Conservation (phyloP, 2,329 filamentous ascomycete genomes). For the Calonectria honghensis region DNA sequence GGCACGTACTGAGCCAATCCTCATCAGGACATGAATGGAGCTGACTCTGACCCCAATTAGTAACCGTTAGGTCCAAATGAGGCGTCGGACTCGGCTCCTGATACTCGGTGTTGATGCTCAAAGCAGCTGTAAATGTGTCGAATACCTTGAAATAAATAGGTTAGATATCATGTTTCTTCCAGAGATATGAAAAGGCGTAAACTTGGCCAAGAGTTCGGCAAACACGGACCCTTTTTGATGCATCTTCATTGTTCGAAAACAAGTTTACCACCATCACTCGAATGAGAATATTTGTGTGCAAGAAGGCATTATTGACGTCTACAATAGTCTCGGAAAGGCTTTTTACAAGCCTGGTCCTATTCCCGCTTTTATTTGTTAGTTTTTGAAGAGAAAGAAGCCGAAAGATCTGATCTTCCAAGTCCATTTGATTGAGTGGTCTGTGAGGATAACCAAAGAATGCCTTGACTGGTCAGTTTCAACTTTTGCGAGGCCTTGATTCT, state of each 20-base stretch:
- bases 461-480: background rate
- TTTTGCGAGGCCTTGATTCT: background rate
- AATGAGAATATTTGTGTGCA: conserved; percentile 30
- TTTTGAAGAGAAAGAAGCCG: background rate
- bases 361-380: background rate
- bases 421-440: background rate
- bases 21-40: background rate
- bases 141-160: background rate
- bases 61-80: background rate
- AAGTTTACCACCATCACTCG: conserved; percentile 35
- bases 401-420: background rate
- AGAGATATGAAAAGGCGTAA: too few species aligned
- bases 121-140: background rate
- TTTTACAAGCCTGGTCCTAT: background rate
- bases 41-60: background rate
- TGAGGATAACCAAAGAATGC: conserved; percentile 20
- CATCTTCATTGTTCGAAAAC: background rate
- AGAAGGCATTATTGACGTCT: conserved; percentile 32
- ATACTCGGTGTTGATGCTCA: background rate
- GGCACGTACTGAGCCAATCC: conserved; percentile 30
- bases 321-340: conserved; percentile 9
- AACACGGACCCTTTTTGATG: background rate
- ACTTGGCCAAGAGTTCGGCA: background rate
- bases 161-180: background rate
- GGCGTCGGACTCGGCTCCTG: background rate